A percentile compares a stretch with the other conserved stretches of the same genome.
These are phyloP conservation scores for Sisymbrium altissimum DNA, from an alignment of 345 rosid genomes.

Conservation along the genomic window DNA sequence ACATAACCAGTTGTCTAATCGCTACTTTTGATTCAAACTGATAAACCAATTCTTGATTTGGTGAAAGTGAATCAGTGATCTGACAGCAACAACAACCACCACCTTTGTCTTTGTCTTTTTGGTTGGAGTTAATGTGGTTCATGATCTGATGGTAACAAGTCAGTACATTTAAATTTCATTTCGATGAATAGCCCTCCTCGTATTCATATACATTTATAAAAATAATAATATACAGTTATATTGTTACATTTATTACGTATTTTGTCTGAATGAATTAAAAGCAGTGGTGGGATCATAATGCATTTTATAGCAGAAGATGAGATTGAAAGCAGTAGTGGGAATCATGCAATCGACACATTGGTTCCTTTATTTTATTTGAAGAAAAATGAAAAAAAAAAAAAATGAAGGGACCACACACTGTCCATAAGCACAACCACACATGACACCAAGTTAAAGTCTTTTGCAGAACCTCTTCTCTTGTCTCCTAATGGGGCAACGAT, in stretches of 20 bases:
- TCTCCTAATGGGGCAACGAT: constrained; percentile 40
- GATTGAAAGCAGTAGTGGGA: constrained; percentile 32
- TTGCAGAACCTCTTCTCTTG: constrained; percentile 39
- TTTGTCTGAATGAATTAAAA: constrained; percentile 25
- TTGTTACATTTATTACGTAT: neutral
- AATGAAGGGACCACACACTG: constrained; percentile 30
- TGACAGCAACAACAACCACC: constrained; percentile 27
- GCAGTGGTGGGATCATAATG: constrained; percentile 33
- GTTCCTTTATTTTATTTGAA: neutral
- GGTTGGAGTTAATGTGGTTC: constrained; percentile 30
- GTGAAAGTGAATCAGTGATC: constrained; percentile 32
- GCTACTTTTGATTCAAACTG: constrained; percentile 7
- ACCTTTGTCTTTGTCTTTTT: constrained; percentile 25
- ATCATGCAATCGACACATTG: constrained; percentile 39
- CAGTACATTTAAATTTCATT: constrained; percentile 26
- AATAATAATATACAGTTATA: neutral
- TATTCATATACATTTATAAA: constrained; percentile 28
- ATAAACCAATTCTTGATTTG: constrained; percentile 18
- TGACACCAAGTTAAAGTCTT: constrained; percentile 35
- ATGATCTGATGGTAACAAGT: constrained; percentile 34
- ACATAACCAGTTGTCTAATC: constrained; percentile 17
- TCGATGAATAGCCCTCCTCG: constrained; percentile 34
- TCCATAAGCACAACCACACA: constrained; percentile 37
- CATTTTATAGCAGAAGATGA: constrained; percentile 22
- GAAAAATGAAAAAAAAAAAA: neutral